Evolutionary conservation across 192 early-diverging fungal genomes (phyloP).

Genomic region (Backusella tuberculispora): DNA sequence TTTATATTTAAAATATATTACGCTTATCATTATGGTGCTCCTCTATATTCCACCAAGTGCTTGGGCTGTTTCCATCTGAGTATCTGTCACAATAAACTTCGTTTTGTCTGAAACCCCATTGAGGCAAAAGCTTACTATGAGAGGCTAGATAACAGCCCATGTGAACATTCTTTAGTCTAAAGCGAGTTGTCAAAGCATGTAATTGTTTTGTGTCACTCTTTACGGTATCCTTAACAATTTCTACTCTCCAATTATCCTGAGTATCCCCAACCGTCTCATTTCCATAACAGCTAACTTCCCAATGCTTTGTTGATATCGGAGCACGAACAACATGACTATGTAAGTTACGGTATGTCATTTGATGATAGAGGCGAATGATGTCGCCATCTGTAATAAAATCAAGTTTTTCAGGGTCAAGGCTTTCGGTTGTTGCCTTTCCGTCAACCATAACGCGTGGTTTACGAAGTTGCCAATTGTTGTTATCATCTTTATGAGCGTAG

Average conservation of each 20-base stretch:
- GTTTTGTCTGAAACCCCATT: conserved; percentile 96
- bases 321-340: conserved; percentile 85
- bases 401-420: conserved; percentile 19
- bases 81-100: conserved; percentile 89
- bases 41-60: conserved; percentile 95
- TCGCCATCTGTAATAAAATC: conserved; percentile 76
- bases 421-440: conserved; percentile 32
- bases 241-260: conserved; percentile 93
- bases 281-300: conserved; percentile 94
- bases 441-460: conserved; percentile 50
- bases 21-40: conserved; percentile 74
- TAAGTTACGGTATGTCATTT: conserved; percentile 71
- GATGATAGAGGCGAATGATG: conserved; percentile 83
- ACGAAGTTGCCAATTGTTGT: conserved; percentile 90
- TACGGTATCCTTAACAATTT: conserved; percentile 72
- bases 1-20: conserved; percentile 7
- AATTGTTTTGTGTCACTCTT: conserved; percentile 51
- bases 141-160: conserved; percentile 80
- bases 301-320: conserved; percentile 73
- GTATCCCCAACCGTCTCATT: conserved; percentile 69
- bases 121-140: conserved; percentile 74
- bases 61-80: conserved; percentile 57
- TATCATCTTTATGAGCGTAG: conserved; percentile 91
- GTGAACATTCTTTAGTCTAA: conserved; percentile 76
- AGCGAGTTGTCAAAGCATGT: conserved; percentile 77